phyloP scores from a whole-genome alignment of 1,284 basidiomycete species.

The Pseudozyma sp. region DNA sequence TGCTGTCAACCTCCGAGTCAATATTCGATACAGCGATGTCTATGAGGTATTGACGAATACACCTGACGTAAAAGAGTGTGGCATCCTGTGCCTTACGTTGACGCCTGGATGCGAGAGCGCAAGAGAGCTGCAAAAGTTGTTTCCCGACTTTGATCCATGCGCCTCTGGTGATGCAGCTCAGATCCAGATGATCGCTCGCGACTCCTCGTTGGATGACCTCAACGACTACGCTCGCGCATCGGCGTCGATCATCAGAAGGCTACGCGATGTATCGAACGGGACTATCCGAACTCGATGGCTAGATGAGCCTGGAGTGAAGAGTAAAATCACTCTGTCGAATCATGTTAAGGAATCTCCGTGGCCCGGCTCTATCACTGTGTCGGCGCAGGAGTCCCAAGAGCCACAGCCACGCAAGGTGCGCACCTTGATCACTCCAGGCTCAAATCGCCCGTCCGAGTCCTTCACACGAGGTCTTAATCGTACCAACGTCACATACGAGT shows the following conservation, averaged over 20 bases:
- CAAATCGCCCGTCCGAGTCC: not conserved
- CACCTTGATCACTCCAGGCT: conserved; percentile 25
- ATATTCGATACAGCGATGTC: conserved; percentile 28
- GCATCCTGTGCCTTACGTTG: conserved; percentile 14
- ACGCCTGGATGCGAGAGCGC: conserved; percentile 9
- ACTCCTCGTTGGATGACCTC: not conserved
- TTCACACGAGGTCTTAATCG: not conserved
- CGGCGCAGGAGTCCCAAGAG: not conserved
- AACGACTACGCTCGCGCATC: conserved; percentile 5
- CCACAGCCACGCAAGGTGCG: conserved; percentile 6
- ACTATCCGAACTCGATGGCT: conserved; percentile 3
- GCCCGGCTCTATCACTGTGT: not conserved
- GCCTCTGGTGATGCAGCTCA: conserved; percentile 23
- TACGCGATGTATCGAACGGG: not conserved
- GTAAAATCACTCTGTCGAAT: conserved; percentile 5
- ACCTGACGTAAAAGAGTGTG: conserved; percentile 4
- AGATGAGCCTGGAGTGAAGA: conserved; percentile 6
- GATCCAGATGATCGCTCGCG: conserved; percentile 23
- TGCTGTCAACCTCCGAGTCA: not conserved
- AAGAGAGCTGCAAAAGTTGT: conserved; percentile 10
- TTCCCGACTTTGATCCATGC: conserved; percentile 24
- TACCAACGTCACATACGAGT: not conserved
- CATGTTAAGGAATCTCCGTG: not conserved
- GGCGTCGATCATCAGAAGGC: not conserved
- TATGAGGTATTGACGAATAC: conserved; percentile 3